Conservation (phyloP, 2,329 filamentous ascomycete species). For the Colletotrichum horii region DNA sequence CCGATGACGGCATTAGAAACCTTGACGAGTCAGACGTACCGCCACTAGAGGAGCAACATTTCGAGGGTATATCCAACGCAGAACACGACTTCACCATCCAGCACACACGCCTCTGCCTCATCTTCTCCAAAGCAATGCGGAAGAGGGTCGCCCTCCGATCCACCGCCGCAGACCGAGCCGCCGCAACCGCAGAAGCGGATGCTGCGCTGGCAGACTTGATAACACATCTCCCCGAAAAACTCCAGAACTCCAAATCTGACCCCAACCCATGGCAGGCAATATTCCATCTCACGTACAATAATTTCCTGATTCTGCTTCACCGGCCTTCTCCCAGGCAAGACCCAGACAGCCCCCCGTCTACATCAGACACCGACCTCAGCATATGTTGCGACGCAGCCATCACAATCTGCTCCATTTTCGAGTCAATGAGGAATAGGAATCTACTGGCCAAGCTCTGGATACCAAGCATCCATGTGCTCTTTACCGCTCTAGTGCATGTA, state of each 20-base stretch:
- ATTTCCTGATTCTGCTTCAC: slow-evolving; percentile 38
- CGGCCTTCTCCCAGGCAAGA: slow-evolving; percentile 27
- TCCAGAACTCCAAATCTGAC: slow-evolving; percentile 26
- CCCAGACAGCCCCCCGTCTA: slow-evolving; percentile 3
- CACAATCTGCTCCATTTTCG: slow-evolving; percentile 32
- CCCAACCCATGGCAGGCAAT: slow-evolving; percentile 33
- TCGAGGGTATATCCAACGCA: slow-evolving; percentile 43
- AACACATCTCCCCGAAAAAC: slow-evolving; percentile 29
- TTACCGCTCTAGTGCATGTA: slow-evolving; percentile 35
- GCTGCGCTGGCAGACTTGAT: slow-evolving; percentile 34
- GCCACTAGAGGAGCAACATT: slow-evolving; percentile 47
- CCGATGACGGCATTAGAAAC: slow-evolving; percentile 30
- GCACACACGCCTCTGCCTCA: slow-evolving; percentile 53
- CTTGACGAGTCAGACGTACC: slow-evolving; percentile 57
- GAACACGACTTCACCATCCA: slow-evolving; percentile 50
- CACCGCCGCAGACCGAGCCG: slow-evolving; percentile 25
- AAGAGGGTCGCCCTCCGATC: slow-evolving; percentile 21
- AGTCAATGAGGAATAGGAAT: slow-evolving; percentile 28
- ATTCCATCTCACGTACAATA: slow-evolving; percentile 39
- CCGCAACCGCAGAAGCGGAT: slow-evolving; percentile 34
- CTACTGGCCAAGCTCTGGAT: slow-evolving; percentile 31
- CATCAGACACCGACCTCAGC: slow-evolving; percentile 27
- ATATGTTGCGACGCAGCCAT: slow-evolving; percentile 35
- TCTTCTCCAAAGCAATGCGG: slow-evolving; percentile 46
- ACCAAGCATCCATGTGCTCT: slow-evolving; percentile 30